Evolutionary conservation across 2,329 filamentous ascomycete species (phyloP).

Genomic region (Coniella vitis): DNA sequence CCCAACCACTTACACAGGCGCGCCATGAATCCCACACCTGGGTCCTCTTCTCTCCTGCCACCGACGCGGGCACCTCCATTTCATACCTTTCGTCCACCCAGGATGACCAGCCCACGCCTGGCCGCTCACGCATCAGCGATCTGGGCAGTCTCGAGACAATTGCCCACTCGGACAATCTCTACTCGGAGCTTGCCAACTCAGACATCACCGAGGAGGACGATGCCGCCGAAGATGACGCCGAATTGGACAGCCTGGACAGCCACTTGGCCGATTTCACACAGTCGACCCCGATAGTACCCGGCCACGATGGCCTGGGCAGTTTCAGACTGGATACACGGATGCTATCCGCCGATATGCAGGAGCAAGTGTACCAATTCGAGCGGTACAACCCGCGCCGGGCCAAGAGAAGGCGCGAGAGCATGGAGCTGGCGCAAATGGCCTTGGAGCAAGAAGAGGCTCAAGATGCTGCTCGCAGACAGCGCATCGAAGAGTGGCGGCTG

Average conservation of each 20-base stretch:
- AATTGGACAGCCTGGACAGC: conserved; percentile 89
- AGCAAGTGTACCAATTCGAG: conserved; percentile 86
- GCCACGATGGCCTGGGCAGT: conserved; percentile 84
- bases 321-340: conserved; percentile 61
- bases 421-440: conserved; percentile 44
- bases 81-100: conserved; percentile 64
- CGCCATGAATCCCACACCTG: conserved; percentile 81
- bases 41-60: conserved; percentile 84
- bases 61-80: conserved; percentile 51
- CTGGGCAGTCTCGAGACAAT: conserved; percentile 70
- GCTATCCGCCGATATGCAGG: conserved; percentile 56
- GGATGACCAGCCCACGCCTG: conserved; percentile 56
- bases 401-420: conserved; percentile 45
- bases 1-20: conserved; percentile 27
- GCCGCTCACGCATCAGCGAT: conserved; percentile 70
- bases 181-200: conserved; percentile 23
- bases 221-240: conserved; percentile 58
- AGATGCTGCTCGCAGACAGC: conserved; percentile 67
- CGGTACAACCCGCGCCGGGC: conserved; percentile 68
- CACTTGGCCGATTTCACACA: conserved; percentile 75
- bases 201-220: conserved; percentile 27
- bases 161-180: conserved; percentile 45
- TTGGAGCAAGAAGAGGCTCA: conserved; percentile 48
- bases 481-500: conserved; percentile 87
- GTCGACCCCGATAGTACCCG: conserved; percentile 68